phyloP scores from a whole-genome alignment of 495 filamentous ascomycete genomes.

The Parmelia sp. region DNA sequence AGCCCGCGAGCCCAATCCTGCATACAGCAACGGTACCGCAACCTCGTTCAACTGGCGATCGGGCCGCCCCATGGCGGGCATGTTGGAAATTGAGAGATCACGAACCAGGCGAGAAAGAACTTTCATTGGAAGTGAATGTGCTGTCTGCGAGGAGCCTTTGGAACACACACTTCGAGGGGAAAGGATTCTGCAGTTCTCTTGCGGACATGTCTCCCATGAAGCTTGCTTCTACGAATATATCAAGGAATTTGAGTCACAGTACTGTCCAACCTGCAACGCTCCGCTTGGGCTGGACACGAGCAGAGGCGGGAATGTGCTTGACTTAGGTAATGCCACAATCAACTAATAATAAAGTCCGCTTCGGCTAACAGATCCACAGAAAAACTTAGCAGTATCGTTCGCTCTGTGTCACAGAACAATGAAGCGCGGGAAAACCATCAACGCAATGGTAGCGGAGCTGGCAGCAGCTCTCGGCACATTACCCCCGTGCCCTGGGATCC shows the following conservation, averaged over 20 bases:
- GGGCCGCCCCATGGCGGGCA: slow-evolving; percentile 59
- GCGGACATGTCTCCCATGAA: slow-evolving; percentile 91
- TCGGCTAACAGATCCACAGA: slow-evolving; percentile 46
- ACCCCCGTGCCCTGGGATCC: slow-evolving; percentile 57
- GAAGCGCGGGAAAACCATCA: slow-evolving; percentile 19
- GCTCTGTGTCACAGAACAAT: slow-evolving; percentile 61
- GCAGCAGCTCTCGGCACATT: slow-evolving; percentile 44
- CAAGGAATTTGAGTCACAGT: slow-evolving; percentile 88
- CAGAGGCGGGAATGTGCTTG: slow-evolving; percentile 87
- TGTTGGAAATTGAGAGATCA: slow-evolving; percentile 70
- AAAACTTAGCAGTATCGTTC: slow-evolving; percentile 91
- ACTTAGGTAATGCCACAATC: slow-evolving; percentile 64
- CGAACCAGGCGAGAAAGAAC: slow-evolving; percentile 85
- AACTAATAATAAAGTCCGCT: not conserved
- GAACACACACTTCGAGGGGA: slow-evolving; percentile 96
- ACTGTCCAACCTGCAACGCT: slow-evolving; percentile 90
- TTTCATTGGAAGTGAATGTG: slow-evolving; percentile 89
- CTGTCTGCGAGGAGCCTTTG: slow-evolving; percentile 93
- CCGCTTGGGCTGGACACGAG: slow-evolving; percentile 91
- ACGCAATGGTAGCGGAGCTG: slow-evolving; percentile 39
- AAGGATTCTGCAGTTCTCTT: slow-evolving; percentile 92
- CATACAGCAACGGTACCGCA: slow-evolving; percentile 36
- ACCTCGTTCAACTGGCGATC: slow-evolving; percentile 46
- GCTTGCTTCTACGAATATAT: slow-evolving; percentile 99
- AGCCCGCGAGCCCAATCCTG: slow-evolving; percentile 22